Base-by-base conservation (phyloP, 768 basidiomycete genomes). In the Rhizopogon vinicolor region DNA sequence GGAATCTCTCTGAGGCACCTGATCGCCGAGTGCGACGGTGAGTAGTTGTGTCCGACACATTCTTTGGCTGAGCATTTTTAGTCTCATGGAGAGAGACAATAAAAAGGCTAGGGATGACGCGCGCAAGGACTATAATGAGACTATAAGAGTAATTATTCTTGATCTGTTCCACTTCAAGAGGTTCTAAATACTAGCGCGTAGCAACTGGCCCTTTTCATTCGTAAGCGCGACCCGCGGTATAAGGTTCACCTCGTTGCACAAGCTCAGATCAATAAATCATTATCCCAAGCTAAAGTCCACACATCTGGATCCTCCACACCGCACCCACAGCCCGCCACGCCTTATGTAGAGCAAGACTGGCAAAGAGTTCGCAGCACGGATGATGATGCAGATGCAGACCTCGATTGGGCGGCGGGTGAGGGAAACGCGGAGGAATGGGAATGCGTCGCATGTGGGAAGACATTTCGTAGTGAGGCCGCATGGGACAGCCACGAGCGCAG, bases 401-500 rank as follows among this genome's bases (percentile, higher is more conserved):
- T 88, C 5, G 87, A 91, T 57, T 91, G 87, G 86, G 85, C 84
- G 3, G 78, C 78, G 7, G 88, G 80, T 2, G 89, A 87, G 65
- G 85, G 83, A 6, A 81, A 86, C 55, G 72, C 80, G 5, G 89
- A 93, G 62, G 89, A 90, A 65, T 93, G 89, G 86, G 94, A 96
- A 67, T 99, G 97, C 64, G 87, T 98, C n/a, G 95, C 86, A 7
- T 99, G 97, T 63, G 78, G 81, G 29, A 98, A 97, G 74, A 78
- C 80, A 0, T 98, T 98, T 67, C 75, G 87, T 64, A 93, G 87
- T 60, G 94, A 98, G 62, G 91, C 92, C 0, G 91, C 93, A 5
- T 99, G 95, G 95, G 78, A 86, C 62, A 98, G 93, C 68, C 97
- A 98, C 60, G 97, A 98, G 69, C 78, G 94, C 60, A 97, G 94